These are phyloP conservation scores for Penicillium subrubescens DNA, from an alignment of 495 filamentous ascomycete genomes.

Conservation along the genomic window DNA sequence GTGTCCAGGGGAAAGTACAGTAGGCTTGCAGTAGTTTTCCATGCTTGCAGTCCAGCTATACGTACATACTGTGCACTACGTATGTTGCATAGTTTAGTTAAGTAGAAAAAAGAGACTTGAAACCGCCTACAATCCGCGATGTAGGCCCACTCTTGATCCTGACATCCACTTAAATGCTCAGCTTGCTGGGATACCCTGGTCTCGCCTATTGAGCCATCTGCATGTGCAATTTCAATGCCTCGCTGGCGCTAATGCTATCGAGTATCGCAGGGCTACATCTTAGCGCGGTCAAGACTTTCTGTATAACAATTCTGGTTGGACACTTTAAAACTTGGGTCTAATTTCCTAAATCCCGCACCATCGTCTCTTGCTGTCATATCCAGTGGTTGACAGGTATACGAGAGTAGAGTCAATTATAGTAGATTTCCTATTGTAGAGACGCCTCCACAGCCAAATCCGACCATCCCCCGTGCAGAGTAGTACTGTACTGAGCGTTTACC, in stretches of 20 bases:
- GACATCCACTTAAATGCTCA: neutral
- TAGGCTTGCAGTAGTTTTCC: neutral
- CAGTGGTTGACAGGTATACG: too few relatives aligned
- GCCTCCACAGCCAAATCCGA: neutral
- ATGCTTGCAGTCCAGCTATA: neutral
- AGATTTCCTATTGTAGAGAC: neutral
- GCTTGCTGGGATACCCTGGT: neutral
- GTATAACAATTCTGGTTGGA: too few relatives aligned
- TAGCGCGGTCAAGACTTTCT: too few relatives aligned
- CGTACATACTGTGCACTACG: neutral
- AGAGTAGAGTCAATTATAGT: neutral
- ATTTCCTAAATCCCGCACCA: neutral
- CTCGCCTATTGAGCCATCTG: constrained; percentile 4
- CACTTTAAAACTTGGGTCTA: too few relatives aligned
- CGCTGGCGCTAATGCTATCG: neutral
- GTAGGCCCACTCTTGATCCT: neutral
- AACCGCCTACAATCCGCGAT: neutral
- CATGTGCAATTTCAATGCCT: neutral
- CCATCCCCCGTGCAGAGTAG: neutral
- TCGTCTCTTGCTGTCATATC: too few relatives aligned
- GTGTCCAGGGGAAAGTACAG: neutral
- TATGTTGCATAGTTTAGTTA: neutral
- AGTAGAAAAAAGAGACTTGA: neutral
- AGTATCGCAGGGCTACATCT: neutral
- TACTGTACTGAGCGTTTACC: neutral